These are phyloP conservation scores for Amaranthus palmeri DNA, from an alignment of 148 eudicot species.

Conservation along the genomic window DNA sequence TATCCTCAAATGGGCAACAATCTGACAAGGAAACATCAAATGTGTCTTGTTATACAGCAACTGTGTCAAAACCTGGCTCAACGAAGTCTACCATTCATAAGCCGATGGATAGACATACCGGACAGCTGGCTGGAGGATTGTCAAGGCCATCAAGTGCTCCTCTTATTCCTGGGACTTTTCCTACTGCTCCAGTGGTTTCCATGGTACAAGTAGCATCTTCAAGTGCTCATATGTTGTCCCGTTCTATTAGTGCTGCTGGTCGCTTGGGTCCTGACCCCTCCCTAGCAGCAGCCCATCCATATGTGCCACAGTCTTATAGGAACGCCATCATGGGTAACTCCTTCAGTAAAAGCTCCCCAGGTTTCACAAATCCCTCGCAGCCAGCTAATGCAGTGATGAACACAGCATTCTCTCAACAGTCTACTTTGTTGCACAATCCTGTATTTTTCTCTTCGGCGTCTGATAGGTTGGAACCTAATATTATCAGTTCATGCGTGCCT, in stretches of 20 bases:
- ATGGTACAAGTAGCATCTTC: slow-evolving; percentile 38
- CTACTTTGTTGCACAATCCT: slow-evolving; percentile 34
- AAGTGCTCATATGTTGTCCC: slow-evolving; percentile 39
- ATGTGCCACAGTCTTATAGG: slow-evolving; percentile 66
- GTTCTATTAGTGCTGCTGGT: slow-evolving; percentile 75
- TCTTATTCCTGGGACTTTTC: slow-evolving; percentile 45
- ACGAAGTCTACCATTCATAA: slow-evolving; percentile 33
- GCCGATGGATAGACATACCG: slow-evolving; percentile 41
- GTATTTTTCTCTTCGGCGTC: slow-evolving; percentile 34
- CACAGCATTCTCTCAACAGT: slow-evolving; percentile 43
- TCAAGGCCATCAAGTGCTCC: slow-evolving; percentile 92
- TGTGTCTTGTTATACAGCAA: slow-evolving; percentile 28
- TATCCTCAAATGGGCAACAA: slow-evolving; percentile 31
- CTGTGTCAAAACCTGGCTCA: slow-evolving; percentile 29
- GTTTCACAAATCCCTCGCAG: slow-evolving; percentile 42
- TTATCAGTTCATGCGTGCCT: slow-evolving; percentile 36
- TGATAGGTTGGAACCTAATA: slow-evolving; percentile 39
- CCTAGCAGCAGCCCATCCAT: slow-evolving; percentile 35
- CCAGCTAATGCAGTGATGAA: slow-evolving; percentile 37
- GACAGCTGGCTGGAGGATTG: slow-evolving; percentile 40
- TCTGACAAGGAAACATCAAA: slow-evolving; percentile 29
- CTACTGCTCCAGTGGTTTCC: slow-evolving; percentile 40
- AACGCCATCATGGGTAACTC: slow-evolving; percentile 68
- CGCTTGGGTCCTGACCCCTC: slow-evolving; percentile 68
- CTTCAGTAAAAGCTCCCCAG: slow-evolving; percentile 37